Conservation (phyloP, 73 alveolate genomes). For the Tetrahymena elliotti region DNA sequence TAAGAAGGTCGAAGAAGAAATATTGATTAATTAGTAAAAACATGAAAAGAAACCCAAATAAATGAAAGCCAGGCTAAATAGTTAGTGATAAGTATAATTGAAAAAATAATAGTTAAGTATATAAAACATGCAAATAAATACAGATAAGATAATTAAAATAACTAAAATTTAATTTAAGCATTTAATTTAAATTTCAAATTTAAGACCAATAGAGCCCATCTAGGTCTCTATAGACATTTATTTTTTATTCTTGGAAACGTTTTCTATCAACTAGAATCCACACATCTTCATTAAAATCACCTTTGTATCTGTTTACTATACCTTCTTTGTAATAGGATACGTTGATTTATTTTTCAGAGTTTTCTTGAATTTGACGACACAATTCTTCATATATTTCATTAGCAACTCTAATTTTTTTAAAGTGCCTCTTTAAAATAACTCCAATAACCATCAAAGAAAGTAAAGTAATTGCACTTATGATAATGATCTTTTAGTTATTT, state of each 20-base stretch:
- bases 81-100: too few species aligned
- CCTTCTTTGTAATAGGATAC: neutral
- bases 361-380: neutral
- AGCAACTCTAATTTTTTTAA: neutral
- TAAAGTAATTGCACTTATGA: neutral
- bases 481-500: neutral
- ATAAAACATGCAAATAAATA: neutral
- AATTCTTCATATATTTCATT: neutral
- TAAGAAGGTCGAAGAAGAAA: too few species aligned
- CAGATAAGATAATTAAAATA: neutral
- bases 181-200: neutral
- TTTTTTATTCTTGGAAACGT: neutral
- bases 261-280: neutral
- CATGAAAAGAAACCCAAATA: too few species aligned
- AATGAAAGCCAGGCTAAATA: too few species aligned
- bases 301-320: neutral
- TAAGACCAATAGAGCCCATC: neutral
- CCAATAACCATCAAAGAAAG: neutral
- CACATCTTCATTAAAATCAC: neutral
- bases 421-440: neutral
- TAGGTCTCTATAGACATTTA: neutral
- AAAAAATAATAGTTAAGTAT: neutral
- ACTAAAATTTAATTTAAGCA: neutral
- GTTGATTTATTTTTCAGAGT: neutral
- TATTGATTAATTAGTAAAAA: too few species aligned